These are phyloP conservation scores for Cystofilobasidium bisporidii DNA, from an alignment of 768 basidiomycete species.

Conservation along the genomic window DNA sequence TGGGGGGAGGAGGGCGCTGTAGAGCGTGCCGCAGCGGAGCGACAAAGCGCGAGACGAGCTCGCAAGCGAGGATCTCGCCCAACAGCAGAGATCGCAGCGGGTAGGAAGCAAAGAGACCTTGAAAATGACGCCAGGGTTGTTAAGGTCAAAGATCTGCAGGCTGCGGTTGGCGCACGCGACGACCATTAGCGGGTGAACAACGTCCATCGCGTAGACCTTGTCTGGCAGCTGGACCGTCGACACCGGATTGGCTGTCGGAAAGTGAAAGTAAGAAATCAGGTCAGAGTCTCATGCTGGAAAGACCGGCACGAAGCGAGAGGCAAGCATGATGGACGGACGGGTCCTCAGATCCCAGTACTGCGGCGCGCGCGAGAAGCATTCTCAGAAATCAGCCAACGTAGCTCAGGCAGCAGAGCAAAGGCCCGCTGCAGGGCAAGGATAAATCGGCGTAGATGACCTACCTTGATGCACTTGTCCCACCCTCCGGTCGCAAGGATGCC, in stretches of 20 bases:
- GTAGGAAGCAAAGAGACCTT: not conserved
- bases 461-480: constrained; percentile 14
- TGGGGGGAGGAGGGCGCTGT: no score
- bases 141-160: constrained; percentile 13
- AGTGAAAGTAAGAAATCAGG: no score
- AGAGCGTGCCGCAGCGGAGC: no score
- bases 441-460: no score
- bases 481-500: constrained; percentile 10
- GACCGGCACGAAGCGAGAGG: not conserved
- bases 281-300: no score
- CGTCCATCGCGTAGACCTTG: constrained; percentile 17
- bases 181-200: constrained; percentile 14
- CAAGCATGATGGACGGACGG: not conserved
- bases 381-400: no score
- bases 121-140: constrained; percentile 23
- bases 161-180: constrained; percentile 12
- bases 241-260: constrained; percentile 5
- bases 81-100: not conserved
- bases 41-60: no score
- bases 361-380: not conserved
- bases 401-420: no score
- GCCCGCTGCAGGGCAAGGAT: no score
- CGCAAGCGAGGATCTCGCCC: no score
- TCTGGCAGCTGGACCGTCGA: constrained; percentile 14
- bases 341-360: constrained; percentile 16